Percentiles rank a stretch among this genome's conserved stretches.
phyloP scores from a whole-genome alignment of 495 filamentous ascomycete species.

The Tetracladium marchalianum region DNA sequence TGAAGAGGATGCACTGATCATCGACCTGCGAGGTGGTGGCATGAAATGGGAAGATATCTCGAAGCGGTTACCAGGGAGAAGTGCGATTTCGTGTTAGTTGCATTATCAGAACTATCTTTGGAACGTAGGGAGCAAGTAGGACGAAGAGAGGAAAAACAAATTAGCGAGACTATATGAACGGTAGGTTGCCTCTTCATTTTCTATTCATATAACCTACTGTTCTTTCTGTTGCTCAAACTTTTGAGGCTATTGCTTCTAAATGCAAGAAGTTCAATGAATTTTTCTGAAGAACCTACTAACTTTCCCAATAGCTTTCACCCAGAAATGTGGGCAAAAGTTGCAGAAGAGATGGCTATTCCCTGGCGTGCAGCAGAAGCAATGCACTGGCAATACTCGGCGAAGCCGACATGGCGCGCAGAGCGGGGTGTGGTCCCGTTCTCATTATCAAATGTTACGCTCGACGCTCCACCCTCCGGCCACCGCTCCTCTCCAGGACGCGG shows the following conservation, averaged over 20 bases:
- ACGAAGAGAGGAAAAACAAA: constrained; percentile 95
- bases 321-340: constrained; percentile 93
- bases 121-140: constrained; percentile 83
- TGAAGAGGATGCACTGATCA: constrained; percentile 84
- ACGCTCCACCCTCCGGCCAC: constrained; percentile 29
- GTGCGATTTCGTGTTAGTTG: constrained; percentile 83
- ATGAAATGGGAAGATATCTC: constrained; percentile 99
- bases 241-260: background rate
- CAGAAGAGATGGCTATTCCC: constrained; percentile 90
- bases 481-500: constrained; percentile 23
- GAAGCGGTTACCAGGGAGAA: constrained; percentile 77
- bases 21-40: constrained; percentile 73
- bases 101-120: constrained; percentile 92
- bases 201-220: background rate
- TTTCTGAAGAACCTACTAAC: constrained; percentile 4
- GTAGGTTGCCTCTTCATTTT: constrained; percentile 41
- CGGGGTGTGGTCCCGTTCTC: constrained; percentile 77
- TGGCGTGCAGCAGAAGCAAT: constrained; percentile 95
- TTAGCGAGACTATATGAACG: constrained; percentile 90
- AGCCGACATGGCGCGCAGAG: constrained; percentile 80
- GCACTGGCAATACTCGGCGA: constrained; percentile 97
- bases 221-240: background rate
- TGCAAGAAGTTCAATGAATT: background rate
- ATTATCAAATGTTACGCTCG: constrained; percentile 49
- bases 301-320: constrained; percentile 65